Conservation (phyloP, 2,329 filamentous ascomycete species). For the Fusarium protoensiforme region DNA sequence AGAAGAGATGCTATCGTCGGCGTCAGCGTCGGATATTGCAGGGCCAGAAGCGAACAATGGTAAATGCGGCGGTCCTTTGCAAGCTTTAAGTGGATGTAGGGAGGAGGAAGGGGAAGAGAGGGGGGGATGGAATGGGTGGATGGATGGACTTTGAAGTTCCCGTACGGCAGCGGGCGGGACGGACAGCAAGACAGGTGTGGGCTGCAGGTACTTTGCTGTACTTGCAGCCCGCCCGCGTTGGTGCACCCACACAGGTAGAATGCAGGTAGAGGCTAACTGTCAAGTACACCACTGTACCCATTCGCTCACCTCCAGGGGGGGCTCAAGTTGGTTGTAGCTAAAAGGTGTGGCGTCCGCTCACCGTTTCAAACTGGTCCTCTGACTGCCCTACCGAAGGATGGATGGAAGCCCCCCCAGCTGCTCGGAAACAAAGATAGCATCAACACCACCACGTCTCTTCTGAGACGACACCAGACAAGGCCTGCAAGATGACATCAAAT, state of each 20-base stretch:
- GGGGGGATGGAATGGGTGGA: constrained; percentile 16
- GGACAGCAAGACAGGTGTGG: constrained; percentile 14
- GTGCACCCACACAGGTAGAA: not conserved
- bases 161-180: constrained; percentile 29
- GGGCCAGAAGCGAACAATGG: constrained; percentile 11
- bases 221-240: not conserved
- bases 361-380: constrained; percentile 8
- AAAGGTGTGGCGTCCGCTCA: constrained; percentile 1
- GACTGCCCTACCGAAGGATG: not conserved
- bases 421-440: constrained; percentile 26
- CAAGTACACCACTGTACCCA: not conserved
- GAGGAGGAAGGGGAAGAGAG: constrained; percentile 6
- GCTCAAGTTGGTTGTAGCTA: constrained; percentile 5
- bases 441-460: not conserved
- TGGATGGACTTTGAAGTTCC: constrained; percentile 10
- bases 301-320: not conserved
- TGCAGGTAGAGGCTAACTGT: not conserved
- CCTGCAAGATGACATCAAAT: constrained; percentile 21
- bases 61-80: constrained; percentile 10
- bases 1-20: not conserved
- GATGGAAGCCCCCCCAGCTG: not conserved
- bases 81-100: constrained; percentile 17
- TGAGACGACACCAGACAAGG: constrained; percentile 22
- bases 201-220: not conserved
- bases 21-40: constrained; percentile 19